A percentile compares a stretch with the other conserved stretches of the same genome.
These are phyloP conservation scores for Trichothecium sympodiale DNA, from an alignment of 2,329 filamentous ascomycete species.

Conservation along the genomic window DNA sequence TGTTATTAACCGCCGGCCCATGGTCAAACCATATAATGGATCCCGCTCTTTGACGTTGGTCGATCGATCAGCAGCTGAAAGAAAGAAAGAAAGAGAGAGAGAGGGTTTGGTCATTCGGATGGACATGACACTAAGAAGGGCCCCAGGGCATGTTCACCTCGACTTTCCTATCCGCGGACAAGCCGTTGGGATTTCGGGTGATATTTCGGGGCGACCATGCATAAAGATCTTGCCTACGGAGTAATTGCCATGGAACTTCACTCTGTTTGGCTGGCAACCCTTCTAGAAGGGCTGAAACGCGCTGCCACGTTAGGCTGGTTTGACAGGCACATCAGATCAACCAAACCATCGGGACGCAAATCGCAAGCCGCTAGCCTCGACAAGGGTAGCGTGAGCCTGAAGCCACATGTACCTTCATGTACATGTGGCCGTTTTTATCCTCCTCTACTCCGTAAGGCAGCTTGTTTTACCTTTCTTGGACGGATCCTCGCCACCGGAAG, in stretches of 20 bases:
- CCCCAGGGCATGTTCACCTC: neutral
- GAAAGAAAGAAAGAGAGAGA: neutral
- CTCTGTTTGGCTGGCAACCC: neutral
- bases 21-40: too few relatives aligned
- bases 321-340: conserved; percentile 5
- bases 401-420: too few relatives aligned
- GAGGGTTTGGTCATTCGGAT: too few relatives aligned
- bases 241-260: neutral
- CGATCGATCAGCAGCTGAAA: neutral
- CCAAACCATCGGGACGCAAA: neutral
- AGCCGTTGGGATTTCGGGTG: neutral
- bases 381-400: too few relatives aligned
- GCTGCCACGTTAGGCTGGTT: conserved; percentile 5
- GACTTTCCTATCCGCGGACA: neutral
- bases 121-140: neutral
- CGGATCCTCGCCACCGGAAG: conserved; percentile 2
- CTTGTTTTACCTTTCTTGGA: neutral
- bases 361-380: too few relatives aligned
- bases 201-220: too few relatives aligned
- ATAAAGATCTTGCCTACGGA: neutral
- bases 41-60: neutral
- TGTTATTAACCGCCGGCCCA: too few relatives aligned
- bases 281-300: conserved; percentile 2
- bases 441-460: too few relatives aligned
- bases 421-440: too few relatives aligned